phyloP scores from a whole-genome alignment of 345 rosid genomes.

The Melastoma malabathricum region DNA sequence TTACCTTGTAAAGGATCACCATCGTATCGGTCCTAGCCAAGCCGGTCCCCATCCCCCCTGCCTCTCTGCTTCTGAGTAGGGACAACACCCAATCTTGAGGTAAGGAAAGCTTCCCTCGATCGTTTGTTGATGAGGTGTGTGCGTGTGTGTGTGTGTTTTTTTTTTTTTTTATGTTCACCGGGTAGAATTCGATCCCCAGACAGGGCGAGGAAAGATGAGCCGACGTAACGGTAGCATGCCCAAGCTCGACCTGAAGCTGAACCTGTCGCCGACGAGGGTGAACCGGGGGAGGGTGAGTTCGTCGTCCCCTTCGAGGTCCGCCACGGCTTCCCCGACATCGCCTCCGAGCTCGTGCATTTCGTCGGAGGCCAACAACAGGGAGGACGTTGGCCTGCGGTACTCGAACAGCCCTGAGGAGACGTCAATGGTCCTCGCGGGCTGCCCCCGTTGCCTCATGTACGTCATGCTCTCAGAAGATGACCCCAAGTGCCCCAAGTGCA shows the following conservation, averaged over 20 bases:
- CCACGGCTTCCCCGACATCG: constrained; percentile 59
- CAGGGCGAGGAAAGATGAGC: constrained; percentile 44
- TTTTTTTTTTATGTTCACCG: not conserved
- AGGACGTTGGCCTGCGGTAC: constrained; percentile 15
- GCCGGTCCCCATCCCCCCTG: not conserved
- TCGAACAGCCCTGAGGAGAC: constrained; percentile 79
- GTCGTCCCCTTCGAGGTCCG: constrained; percentile 50
- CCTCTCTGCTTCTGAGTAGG: not conserved
- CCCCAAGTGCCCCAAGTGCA: constrained; percentile 80
- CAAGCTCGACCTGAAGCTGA: constrained; percentile 83
- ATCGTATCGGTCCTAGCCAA: constrained; percentile 8
- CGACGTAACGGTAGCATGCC: constrained; percentile 46
- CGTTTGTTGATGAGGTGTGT: too few species aligned
- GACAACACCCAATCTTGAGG: constrained; percentile 1
- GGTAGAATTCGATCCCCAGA: not conserved
- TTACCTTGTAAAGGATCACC: not conserved
- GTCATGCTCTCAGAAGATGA: constrained; percentile 81
- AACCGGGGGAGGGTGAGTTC: constrained; percentile 40
- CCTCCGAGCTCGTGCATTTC: constrained; percentile 94
- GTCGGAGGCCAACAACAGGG: constrained; percentile 44
- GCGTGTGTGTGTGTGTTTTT: too few species aligned
- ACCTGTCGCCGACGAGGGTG: constrained; percentile 67
- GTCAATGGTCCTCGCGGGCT: constrained; percentile 87
- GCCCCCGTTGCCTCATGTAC: constrained; percentile 86
- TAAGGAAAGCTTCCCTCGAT: too few species aligned